Conservation (phyloP, 805 yeast species). For the Teunomyces funiuensis region DNA sequence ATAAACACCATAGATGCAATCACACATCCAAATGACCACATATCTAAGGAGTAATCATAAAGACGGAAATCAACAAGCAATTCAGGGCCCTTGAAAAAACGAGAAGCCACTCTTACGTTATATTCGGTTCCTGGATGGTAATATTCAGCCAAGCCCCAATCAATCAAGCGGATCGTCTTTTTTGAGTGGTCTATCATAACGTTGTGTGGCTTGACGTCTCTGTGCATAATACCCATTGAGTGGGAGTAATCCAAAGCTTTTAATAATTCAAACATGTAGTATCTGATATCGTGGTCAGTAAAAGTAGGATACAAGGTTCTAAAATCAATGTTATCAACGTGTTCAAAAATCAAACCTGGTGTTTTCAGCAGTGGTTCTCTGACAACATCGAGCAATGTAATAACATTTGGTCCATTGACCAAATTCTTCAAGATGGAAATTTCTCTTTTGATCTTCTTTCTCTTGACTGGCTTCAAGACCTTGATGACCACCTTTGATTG, state of each 20-base stretch:
- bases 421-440: slow-evolving; percentile 83
- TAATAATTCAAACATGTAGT: slow-evolving; percentile 78
- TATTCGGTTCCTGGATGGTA: slow-evolving; percentile 88
- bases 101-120: slow-evolving; percentile 88
- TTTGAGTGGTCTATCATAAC: slow-evolving; percentile 83
- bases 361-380: slow-evolving; percentile 83
- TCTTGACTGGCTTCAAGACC: slow-evolving; percentile 89
- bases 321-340: slow-evolving; percentile 81
- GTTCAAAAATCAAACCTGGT: slow-evolving; percentile 86
- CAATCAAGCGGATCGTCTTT: slow-evolving; percentile 69
- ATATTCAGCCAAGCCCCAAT: slow-evolving; percentile 95
- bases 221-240: slow-evolving; percentile 91
- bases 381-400: slow-evolving; percentile 77
- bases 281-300: slow-evolving; percentile 71
- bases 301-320: slow-evolving; percentile 82
- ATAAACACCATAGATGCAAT: slow-evolving; percentile 84
- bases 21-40: slow-evolving; percentile 93
- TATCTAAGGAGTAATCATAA: slow-evolving; percentile 84
- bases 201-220: slow-evolving; percentile 93
- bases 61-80: slow-evolving; percentile 75
- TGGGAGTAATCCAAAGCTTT: slow-evolving; percentile 85
- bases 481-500: slow-evolving; percentile 77
- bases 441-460: slow-evolving; percentile 90
- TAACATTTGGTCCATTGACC: slow-evolving; percentile 79
- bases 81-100: slow-evolving; percentile 93